phyloP scores from a whole-genome alignment of 2,329 filamentous ascomycete genomes.

The Hypomyces perniciosus region DNA sequence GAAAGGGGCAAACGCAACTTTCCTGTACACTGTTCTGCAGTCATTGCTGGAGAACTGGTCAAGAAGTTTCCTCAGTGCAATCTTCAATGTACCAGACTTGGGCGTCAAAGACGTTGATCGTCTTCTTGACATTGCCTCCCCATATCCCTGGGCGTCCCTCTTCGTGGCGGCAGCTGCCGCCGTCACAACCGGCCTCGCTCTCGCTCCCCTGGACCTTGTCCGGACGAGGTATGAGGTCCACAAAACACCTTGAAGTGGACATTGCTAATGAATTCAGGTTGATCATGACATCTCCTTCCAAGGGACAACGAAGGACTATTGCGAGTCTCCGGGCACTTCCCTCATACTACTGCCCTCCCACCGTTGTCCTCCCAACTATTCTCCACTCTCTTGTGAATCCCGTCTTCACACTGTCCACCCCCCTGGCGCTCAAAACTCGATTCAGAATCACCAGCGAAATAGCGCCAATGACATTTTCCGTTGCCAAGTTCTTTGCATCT shows the following conservation, averaged over 20 bases:
- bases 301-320: conserved; percentile 70
- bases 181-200: conserved; percentile 68
- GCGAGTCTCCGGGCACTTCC: conserved; percentile 72
- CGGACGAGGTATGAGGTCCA: conserved; percentile 54
- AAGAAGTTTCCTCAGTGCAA: conserved; percentile 79
- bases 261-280: conserved; percentile 47
- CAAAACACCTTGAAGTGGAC: not conserved
- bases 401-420: conserved; percentile 73
- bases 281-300: conserved; percentile 74
- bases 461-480: conserved; percentile 74
- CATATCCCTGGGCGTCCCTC: conserved; percentile 76
- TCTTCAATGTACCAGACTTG: conserved; percentile 83
- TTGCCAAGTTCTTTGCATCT: conserved; percentile 76
- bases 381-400: conserved; percentile 82
- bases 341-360: conserved; percentile 64
- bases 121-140: conserved; percentile 64
- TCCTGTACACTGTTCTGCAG: conserved; percentile 81
- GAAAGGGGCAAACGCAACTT: conserved; percentile 90
- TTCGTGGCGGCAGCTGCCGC: conserved; percentile 61
- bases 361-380: conserved; percentile 75
- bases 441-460: conserved; percentile 76
- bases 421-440: conserved; percentile 78
- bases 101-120: conserved; percentile 73
- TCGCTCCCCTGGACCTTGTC: conserved; percentile 84
- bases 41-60: conserved; percentile 90